A percentile compares a stretch with the other conserved stretches of the same genome.
These are phyloP conservation scores for Usnea hakonensis DNA, from an alignment of 495 filamentous ascomycete genomes.

Conservation along the genomic window DNA sequence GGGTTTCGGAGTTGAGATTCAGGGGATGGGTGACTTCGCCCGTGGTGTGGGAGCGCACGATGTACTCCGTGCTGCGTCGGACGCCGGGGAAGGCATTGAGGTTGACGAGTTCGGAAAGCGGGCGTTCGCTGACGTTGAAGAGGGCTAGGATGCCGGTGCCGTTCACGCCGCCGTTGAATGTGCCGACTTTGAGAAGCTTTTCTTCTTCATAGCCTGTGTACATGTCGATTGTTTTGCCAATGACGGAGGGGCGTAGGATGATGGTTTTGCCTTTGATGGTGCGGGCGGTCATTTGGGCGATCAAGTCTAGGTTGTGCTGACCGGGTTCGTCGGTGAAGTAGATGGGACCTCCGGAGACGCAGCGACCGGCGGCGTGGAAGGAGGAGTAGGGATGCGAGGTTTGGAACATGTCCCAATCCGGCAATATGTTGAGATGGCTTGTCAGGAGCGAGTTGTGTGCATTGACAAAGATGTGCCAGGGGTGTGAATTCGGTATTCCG, in stretches of 20 bases:
- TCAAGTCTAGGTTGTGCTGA: conserved; percentile 62
- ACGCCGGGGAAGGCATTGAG: conserved; percentile 68
- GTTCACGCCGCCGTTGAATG: conserved; percentile 55
- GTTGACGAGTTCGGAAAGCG: conserved; percentile 57
- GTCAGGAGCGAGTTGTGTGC: conserved; percentile 86
- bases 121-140: conserved; percentile 63
- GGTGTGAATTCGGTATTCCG: conserved; percentile 63
- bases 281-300: conserved; percentile 66
- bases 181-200: conserved; percentile 67
- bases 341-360: conserved; percentile 83
- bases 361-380: conserved; percentile 85
- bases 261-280: conserved; percentile 62
- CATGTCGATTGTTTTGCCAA: conserved; percentile 60
- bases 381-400: conserved; percentile 66
- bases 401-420: conserved; percentile 99
- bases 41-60: conserved; percentile 64
- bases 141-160: conserved; percentile 73
- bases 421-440: conserved; percentile 60
- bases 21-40: conserved; percentile 52
- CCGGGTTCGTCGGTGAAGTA: conserved; percentile 89
- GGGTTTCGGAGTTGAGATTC: conserved; percentile 21
- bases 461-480: conserved; percentile 93
- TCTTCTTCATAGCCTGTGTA: conserved; percentile 69
- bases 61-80: conserved; percentile 44
- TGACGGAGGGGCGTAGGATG: conserved; percentile 63